Base-by-base conservation (phyloP, 1,139 yeast species). In the Scheffersomyces stambukii region DNA sequence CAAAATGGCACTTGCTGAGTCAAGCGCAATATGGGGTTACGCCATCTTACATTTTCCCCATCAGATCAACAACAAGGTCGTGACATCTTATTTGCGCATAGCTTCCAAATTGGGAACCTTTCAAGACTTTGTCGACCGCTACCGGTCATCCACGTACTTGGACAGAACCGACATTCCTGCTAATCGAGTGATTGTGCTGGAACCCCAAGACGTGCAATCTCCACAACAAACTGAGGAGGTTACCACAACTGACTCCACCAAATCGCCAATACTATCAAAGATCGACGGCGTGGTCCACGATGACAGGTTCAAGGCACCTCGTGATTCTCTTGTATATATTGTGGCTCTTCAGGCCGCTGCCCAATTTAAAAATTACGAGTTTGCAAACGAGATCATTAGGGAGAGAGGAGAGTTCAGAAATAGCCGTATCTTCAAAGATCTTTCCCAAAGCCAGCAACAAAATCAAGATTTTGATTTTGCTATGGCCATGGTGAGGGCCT, bases 371-470 rank as follows among this genome's bases (percentile, higher is more conserved):
- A 66, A 78, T 36, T 56, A 69, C 28, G 63, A 61, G 1, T 71
- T 81, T 47, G 88, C 89, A 3, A 76, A 77, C 33, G 52, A 57
- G 20, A 64, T 82, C 2, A 85, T 96, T 95, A 54, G 58, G 2
- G 94, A 83, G 47, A 70, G 96, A 46, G 96, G 96, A 3, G 41
- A 52, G 22, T 85, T 68, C 57, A 65, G 96, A 28, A 77, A 76
- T 36, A 66, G 84, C 0, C 27, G 36, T 0, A 41, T 42, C 1
- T 84, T 78, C 57, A 70, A 61, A 32, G 32, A 40, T 1, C 41
- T 77, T 19, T 32, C 63, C 1, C 45, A 60, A 7, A 42, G 37
- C 1, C 53, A 52, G 19, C 77, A 76, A 41, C 69, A 69, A 24
- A 43, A 52, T 8, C 55, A 64, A 1, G 96, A 88, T 50, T 81